Evolutionary conservation across 306 rosid species (phyloP), one percentile per base, ranked within the genome.

Genomic region (Senna tora): DNA sequence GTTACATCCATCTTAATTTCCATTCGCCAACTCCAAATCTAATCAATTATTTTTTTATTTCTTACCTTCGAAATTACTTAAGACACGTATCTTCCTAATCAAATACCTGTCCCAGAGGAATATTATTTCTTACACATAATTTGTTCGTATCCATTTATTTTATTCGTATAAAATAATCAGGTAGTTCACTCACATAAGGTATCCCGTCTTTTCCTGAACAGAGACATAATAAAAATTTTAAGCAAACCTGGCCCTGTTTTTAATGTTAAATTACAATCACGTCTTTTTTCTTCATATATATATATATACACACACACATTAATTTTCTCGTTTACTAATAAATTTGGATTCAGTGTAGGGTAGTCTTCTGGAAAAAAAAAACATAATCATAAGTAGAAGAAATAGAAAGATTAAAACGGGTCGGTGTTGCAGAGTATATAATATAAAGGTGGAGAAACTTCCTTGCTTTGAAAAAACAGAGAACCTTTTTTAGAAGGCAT

Each of bases 361-460:
- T n/a, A n/a, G 2, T 5, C 21, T 14, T n/a, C 0, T 59, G 4
- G 45, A 30, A 58, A 33, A 32, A 17, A 17, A 3, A 0, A 59
- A 25, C 1, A 25, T n/a, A n/a, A n/a, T n/a, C n/a, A n/a, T n/a
- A 25, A 25, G 30, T 25, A 25, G 67, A 34, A 38, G 17, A 10
- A 36, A 70, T 30, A 13, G 6, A 7, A 43, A 65, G 25, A 43
- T 15, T 0, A 17, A 39, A 56, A 41, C 41, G 25, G n/a, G 47
- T 59, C 60, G 76, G 68, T 38, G 8, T 19, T 46, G 12, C 2
- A 17, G 1, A 21, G 34, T 41, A 71, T 49, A 52, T 11, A 25
- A 4, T 15, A 52, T 42, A 33, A 70, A 77, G 3, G 39, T 52
- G 45, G 71, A 21, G 54, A 71, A 77, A 45, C 58, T 63, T 71